A percentile compares a stretch with the other conserved stretches of the same genome.
Evolutionary conservation across 257 asterid species (phyloP).

Genomic region (Linderniella brevidens): DNA sequence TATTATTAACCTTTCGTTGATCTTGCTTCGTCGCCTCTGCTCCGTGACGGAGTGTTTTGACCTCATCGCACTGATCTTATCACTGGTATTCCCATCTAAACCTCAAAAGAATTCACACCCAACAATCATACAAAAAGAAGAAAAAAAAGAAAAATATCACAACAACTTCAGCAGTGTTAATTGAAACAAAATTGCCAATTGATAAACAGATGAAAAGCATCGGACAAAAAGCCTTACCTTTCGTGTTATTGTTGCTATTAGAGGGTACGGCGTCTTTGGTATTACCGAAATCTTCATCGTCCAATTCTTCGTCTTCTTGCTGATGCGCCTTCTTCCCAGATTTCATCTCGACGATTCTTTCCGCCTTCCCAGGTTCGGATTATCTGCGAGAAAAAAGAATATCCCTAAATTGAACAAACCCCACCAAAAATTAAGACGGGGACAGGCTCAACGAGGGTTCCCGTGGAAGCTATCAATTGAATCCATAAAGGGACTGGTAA

Average conservation of each 20-base stretch:
- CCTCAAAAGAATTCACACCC: conserved; percentile 1
- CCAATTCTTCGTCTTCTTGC: conserved; percentile 51
- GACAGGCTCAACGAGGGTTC: too few species aligned
- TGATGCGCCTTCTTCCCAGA: conserved; percentile 36
- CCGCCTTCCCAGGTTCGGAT: too few species aligned
- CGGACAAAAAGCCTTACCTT: conserved; percentile 22
- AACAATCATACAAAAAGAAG: not conserved
- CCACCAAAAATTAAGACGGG: too few species aligned
- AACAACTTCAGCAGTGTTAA: not conserved
- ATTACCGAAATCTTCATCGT: conserved; percentile 39
- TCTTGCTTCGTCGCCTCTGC: conserved; percentile 33
- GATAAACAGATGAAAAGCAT: not conserved
- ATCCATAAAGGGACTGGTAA: too few species aligned
- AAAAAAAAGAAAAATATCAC: conserved; percentile 1
- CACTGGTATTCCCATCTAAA: conserved; percentile 28
- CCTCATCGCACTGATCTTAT: conserved; percentile 21
- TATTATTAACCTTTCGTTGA: conserved; percentile 23
- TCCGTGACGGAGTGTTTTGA: conserved; percentile 38
- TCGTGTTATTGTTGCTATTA: conserved; percentile 16
- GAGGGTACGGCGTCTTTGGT: conserved; percentile 29
- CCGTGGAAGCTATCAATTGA: too few species aligned
- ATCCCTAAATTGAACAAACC: too few species aligned
- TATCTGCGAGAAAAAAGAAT: too few species aligned
- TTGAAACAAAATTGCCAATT: not conserved
- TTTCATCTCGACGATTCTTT: too few species aligned